Base-by-base conservation (phyloP, 2,329 filamentous ascomycete species). In the Apiospora kogelbergensis region DNA sequence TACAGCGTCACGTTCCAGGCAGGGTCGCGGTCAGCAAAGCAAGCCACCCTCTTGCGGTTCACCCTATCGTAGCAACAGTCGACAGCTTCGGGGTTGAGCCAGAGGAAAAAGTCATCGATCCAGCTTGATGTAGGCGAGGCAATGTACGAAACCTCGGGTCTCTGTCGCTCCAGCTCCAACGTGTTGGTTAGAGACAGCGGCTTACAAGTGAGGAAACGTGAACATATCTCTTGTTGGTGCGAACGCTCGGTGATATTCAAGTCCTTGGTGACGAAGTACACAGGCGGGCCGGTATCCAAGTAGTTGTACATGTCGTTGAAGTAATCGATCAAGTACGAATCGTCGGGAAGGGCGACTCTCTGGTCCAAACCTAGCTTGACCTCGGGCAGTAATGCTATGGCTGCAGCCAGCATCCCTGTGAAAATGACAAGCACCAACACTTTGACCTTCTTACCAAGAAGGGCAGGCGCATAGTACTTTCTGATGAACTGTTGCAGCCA, bases 291-390 rank as follows among this genome's bases (percentile, higher is more conserved):
- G 20, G 90, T 91, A 70, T 95, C 93, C 74, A 98, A 92, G 78
- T 99, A 99, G 70, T 90, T 90, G 78, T 98, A 97, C 40, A 99
- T 84, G 78, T 99, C 96, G 76, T 98, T 94, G 81, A 99, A 99
- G 80, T 97, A 99, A 11, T 92, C 89, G 71, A 99, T 97, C 66
- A 99, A 84, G 78, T 99, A 99, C 1, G 95, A 98, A 75, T 93
- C 95, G 72, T 93, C 93, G 0, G 96, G 96, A 69, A 99, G 92
- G 13, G 96, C 96, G 68, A 98, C 95, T 22, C 96, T 90, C 81
- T 99, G 96, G 76, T 99, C 96, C 37, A 99, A 85, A 0, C 96
- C 96, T 53, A 99, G 88, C 74, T 95, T 82, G 22, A 99, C 90
- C 72, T 91, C 88, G 0, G 96, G 97, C 20, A 98, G 86, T 41